A percentile compares a stretch with the other conserved stretches of the same genome.
These are phyloP conservation scores for Puccinia triticina DNA, from an alignment of 1,284 basidiomycete genomes.

Conservation along the genomic window DNA sequence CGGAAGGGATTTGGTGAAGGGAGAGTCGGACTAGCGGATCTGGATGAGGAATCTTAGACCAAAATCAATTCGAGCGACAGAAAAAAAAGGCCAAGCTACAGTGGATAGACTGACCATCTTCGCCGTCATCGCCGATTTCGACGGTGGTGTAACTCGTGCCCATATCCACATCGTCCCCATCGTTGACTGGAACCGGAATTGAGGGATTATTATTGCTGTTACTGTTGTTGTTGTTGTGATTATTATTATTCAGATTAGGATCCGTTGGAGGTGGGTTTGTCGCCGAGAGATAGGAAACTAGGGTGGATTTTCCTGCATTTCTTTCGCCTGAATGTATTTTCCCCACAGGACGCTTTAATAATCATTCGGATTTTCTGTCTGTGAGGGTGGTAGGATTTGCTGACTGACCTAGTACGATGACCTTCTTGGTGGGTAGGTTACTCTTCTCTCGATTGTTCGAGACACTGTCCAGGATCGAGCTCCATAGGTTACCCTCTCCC, in stretches of 20 bases:
- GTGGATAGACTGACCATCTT: conserved; percentile 71
- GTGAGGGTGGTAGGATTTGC: too few species aligned
- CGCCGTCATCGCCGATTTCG: conserved; percentile 79
- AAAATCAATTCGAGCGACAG: neutral
- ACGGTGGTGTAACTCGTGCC: conserved; percentile 85
- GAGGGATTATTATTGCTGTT: conserved; percentile 43
- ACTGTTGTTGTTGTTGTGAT: conserved; percentile 51
- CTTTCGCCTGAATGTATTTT: conserved; percentile 66
- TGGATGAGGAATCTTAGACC: neutral
- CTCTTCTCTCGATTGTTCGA: conserved; percentile 68
- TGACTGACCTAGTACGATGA: conserved; percentile 43
- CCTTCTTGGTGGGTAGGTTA: conserved; percentile 33
- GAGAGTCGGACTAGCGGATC: conserved; percentile 50
- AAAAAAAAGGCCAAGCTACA: neutral
- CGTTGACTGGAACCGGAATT: conserved; percentile 49
- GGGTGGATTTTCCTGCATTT: conserved; percentile 73
- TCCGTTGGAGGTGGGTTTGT: conserved; percentile 69
- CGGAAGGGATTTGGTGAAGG: conserved; percentile 50
- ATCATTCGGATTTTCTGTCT: too few species aligned
- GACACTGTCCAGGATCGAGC: conserved; percentile 83
- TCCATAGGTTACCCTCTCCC: conserved; percentile 72
- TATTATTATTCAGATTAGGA: conserved; percentile 64
- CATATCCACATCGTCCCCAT: conserved; percentile 66
- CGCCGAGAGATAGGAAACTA: conserved; percentile 68
- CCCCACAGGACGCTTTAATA: neutral